Base-by-base conservation (phyloP, 345 rosid species). In the Lepidium sativum region DNA sequence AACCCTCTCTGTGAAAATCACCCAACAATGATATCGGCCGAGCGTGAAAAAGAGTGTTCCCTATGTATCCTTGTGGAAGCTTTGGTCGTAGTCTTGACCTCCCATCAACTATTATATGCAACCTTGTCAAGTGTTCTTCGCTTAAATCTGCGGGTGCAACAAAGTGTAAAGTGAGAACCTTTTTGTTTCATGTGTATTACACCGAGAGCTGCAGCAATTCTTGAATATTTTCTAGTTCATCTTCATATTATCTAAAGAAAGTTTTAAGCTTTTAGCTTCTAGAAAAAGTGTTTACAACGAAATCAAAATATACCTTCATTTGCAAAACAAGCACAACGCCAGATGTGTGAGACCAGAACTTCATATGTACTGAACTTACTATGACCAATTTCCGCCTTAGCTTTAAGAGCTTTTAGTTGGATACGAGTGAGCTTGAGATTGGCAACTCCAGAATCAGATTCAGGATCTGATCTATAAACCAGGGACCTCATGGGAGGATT, bases 11-110 rank as follows among this genome's bases (percentile, higher is more conserved):
- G 17, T 6, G 60, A 6, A 86, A 16, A 9, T 75, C 83, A 0
- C 72, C 68, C 0, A 74, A 12, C 6, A 6, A 6, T 0, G 65
- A 68, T 9, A 43, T 52, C 0, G 73, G 57, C 2, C 83, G 47
- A 5, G 78, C 60, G 2, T 57, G 65, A 38, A 78, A 81, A 12
- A 79, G 27, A 4, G 60, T 80, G 15, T 83, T 81, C 15, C 88
- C 83, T 5, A 80, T 55, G 57, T 74, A 82, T 8, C 80, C 74
- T 3, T 63, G 32, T 12, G 86, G 83, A 4, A 83, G 56, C 12
- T 78, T 63, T 0, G 88, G 86, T 10, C 4, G 27, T 44, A 82
- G 64, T 51, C 81, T 71, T 12, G 77, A 57, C 31, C 83, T 71
- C 29, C 86, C 87, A 55, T 80, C 67, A 9, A 70, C 6, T 13